Percentiles rank a stretch among this genome's conserved stretches.
phyloP scores from a whole-genome alignment of 176 grass and related monocot genomes.

The Aegilops longissima region DNA sequence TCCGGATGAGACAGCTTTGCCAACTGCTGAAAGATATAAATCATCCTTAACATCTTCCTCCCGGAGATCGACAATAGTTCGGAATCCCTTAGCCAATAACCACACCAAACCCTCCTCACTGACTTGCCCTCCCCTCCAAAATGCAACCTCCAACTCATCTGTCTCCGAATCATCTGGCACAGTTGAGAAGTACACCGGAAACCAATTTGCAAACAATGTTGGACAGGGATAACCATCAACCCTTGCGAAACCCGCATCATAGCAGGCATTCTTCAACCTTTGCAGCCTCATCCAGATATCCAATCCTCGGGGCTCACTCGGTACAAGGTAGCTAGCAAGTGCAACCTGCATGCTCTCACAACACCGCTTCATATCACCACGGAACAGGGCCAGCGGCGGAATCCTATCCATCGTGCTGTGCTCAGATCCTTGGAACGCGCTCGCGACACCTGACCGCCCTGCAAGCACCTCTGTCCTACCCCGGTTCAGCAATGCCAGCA shows the following conservation, averaged over 20 bases:
- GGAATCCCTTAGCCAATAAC: slow-evolving; percentile 74
- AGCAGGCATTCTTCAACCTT: slow-evolving; percentile 87
- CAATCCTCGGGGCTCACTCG: slow-evolving; percentile 40
- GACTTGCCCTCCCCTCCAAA: slow-evolving; percentile 95
- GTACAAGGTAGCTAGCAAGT: slow-evolving; percentile 59
- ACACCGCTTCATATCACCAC: slow-evolving; percentile 90
- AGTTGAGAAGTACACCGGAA: slow-evolving; percentile 58
- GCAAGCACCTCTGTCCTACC: slow-evolving; percentile 79
- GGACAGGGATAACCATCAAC: slow-evolving; percentile 73
- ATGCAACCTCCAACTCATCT: slow-evolving; percentile 78
- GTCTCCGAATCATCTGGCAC: slow-evolving; percentile 43
- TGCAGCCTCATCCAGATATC: slow-evolving; percentile 78
- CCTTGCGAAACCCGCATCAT: slow-evolving; percentile 85
- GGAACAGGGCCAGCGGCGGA: slow-evolving; percentile 78
- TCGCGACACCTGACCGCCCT: slow-evolving; percentile 48
- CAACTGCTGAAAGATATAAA: slow-evolving; percentile 59
- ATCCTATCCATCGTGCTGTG: slow-evolving; percentile 53
- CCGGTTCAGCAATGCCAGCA: slow-evolving; percentile 73
- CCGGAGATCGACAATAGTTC: slow-evolving; percentile 86
- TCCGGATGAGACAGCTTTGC: slow-evolving; percentile 63
- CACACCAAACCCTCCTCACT: slow-evolving; percentile 79
- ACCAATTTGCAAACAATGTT: slow-evolving; percentile 93
- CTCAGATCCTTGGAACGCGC: slow-evolving; percentile 48
- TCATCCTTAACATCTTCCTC: slow-evolving; percentile 73
- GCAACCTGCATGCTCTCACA: slow-evolving; percentile 94